phyloP scores from a whole-genome alignment of 345 rosid genomes.

The Camelina sativa region DNA sequence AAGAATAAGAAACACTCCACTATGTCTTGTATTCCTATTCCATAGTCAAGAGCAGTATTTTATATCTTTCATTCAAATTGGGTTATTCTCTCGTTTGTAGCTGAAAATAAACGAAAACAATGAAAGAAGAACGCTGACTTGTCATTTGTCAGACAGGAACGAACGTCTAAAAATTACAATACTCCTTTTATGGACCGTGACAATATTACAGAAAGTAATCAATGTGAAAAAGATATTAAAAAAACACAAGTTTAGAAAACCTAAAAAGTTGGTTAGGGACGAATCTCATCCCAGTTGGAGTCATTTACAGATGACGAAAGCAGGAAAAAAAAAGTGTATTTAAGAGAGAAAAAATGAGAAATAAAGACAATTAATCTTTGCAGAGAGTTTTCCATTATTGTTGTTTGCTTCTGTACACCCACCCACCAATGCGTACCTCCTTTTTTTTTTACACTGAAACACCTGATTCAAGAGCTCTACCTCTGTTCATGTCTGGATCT shows the following conservation, averaged over 20 bases:
- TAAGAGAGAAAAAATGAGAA: conserved; percentile 18
- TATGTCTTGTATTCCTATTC: not conserved
- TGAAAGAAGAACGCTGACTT: not conserved
- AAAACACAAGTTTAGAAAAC: not conserved
- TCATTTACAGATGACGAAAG: conserved; percentile 44
- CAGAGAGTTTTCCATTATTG: conserved; percentile 41
- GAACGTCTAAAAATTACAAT: conserved; percentile 33
- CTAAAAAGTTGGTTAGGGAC: conserved; percentile 30
- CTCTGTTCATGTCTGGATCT: conserved; percentile 37
- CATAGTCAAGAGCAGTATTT: not conserved
- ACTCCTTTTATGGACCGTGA: conserved; percentile 11
- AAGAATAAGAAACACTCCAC: not conserved
- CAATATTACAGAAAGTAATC: conserved; percentile 26
- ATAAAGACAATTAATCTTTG: conserved; percentile 39
- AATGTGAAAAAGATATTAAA: not conserved
- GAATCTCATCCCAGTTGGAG: conserved; percentile 34
- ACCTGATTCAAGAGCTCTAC: conserved; percentile 39
- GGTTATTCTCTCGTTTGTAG: not conserved
- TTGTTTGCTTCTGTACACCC: conserved; percentile 41
- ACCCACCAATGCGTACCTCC: conserved; percentile 39
- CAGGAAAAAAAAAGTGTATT: conserved; percentile 11
- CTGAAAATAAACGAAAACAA: not conserved
- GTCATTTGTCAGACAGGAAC: not conserved
- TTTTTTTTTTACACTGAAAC: conserved; percentile 40
- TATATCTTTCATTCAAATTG: not conserved